phyloP scores from a whole-genome alignment of 2,329 filamentous ascomycete species.

The Aspergillus caelatus region DNA sequence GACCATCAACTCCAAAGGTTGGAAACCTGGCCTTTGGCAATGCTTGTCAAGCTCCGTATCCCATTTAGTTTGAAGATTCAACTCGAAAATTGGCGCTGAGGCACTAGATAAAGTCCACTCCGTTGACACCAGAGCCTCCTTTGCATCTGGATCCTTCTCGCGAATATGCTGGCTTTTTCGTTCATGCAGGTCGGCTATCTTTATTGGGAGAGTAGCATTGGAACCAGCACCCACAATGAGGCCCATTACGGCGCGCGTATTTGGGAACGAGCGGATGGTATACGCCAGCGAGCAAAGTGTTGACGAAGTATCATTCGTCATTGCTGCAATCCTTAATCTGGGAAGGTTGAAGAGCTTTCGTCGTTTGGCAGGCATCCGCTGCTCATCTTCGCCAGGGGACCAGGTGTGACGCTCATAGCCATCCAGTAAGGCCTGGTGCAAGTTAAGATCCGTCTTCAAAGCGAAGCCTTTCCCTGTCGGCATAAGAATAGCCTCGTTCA shows the following conservation, averaged over 20 bases:
- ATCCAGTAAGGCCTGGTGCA: constrained; percentile 36
- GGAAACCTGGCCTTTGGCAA: constrained; percentile 70
- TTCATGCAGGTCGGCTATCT: constrained; percentile 60
- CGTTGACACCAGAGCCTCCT: constrained; percentile 72
- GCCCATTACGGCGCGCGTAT: constrained; percentile 70
- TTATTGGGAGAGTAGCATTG: constrained; percentile 74
- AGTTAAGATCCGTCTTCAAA: constrained; percentile 36
- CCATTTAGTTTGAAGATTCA: constrained; percentile 68
- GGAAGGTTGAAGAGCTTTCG: constrained; percentile 53
- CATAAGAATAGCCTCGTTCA: constrained; percentile 55
- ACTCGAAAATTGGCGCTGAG: constrained; percentile 62
- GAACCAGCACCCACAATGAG: constrained; percentile 77
- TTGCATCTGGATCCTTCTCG: constrained; percentile 49
- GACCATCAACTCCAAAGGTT: constrained; percentile 80
- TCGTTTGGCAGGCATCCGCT: constrained; percentile 29
- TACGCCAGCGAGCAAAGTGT: constrained; percentile 78
- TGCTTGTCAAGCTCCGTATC: constrained; percentile 65
- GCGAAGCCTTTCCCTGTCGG: constrained; percentile 58
- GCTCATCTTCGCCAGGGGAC: constrained; percentile 27
- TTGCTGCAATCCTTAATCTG: constrained; percentile 67
- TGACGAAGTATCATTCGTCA: constrained; percentile 77
- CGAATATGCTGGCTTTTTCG: constrained; percentile 58
- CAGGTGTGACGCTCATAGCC: constrained; percentile 48
- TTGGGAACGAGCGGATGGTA: constrained; percentile 59
- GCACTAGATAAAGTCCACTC: constrained; percentile 79